Base-by-base conservation (phyloP, 2,329 filamentous ascomycete species). In the Capronia epimyces region DNA sequence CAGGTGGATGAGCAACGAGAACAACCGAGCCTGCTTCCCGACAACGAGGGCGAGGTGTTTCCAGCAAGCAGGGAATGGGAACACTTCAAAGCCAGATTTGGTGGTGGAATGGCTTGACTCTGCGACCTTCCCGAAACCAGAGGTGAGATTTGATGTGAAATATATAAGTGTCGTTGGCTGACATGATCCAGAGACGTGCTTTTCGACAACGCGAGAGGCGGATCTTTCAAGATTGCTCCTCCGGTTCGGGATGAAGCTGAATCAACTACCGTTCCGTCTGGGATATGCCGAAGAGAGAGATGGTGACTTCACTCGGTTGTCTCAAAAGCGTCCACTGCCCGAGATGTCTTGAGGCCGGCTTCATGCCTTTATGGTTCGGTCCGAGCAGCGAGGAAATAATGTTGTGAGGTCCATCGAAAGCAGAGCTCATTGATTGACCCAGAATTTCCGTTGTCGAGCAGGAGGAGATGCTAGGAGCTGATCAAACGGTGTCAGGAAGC, bases 111-210 rank as follows among this genome's bases (percentile, higher is more conserved):
- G 39, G 39, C 39, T 25, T 42, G 39, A 42, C 8, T 20, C 10
- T 18, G 43, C 21, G 3, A 31, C 12, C 21, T 31, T 24, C 20
- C 12, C 21, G 5, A 15, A 45, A 34, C 10, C 7, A 24, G 43
- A 46, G 43, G 31, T 24, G 43, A 46, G 42, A 44, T 32, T 46
- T 24, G 16, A 10, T 34, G 29, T 8, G 12, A 8, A 25, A 25
- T 42, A 29, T 43, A 18, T 27, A 53, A 4, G n/a, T 18, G 42
- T 44, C 25, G 25, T 31, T 32, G 3, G 20, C 10, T 37, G 34
- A 37, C 34, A 8, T 18, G 16, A 12, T 37, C 6, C 18, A 20
- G 15, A 13, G 9, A 34, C n/a, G n/a, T n/a, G n/a, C n/a, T n/a
- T n/a, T n/a, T n/a, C n/a, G n/a, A n/a, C n/a, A 37, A 37, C 34